A percentile compares a stretch with the other conserved stretches of the same genome.
phyloP scores from a whole-genome alignment of 1,284 basidiomycete genomes.

The Cutaneotrichosporon arboriforme region DNA sequence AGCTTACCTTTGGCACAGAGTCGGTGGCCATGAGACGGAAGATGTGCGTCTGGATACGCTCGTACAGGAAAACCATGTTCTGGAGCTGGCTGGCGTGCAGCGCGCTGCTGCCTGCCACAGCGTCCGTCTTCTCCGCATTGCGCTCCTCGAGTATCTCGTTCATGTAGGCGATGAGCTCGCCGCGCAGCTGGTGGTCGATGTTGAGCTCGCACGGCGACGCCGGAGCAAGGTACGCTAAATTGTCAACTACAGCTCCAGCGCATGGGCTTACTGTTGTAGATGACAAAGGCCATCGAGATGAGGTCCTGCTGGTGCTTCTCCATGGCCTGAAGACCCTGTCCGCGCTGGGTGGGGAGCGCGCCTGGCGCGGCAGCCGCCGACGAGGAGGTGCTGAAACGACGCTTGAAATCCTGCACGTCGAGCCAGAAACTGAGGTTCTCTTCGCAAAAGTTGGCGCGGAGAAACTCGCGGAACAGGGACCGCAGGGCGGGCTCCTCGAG shows the following conservation, averaged over 20 bases:
- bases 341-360: constrained; percentile 50
- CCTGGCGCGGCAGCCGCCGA: constrained; percentile 67
- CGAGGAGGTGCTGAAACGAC: constrained; percentile 89
- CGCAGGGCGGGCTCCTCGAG: constrained; percentile 88
- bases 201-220: constrained; percentile 94
- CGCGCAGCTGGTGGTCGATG: constrained; percentile 92
- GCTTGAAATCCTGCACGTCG: constrained; percentile 94
- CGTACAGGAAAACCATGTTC: constrained; percentile 87
- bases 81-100: constrained; percentile 86
- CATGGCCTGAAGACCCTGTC: constrained; percentile 74
- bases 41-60: constrained; percentile 92
- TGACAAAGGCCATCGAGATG: constrained; percentile 88
- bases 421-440: constrained; percentile 97
- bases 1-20: constrained; percentile 79
- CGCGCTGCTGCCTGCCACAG: constrained; percentile 61
- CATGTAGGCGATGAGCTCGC: constrained; percentile 88
- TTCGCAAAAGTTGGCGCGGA: constrained; percentile 92
- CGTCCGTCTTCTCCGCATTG: constrained; percentile 57
- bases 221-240: constrained; percentile 82
- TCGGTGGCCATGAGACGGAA: constrained; percentile 97
- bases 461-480: constrained; percentile 86
- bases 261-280: constrained; percentile 54
- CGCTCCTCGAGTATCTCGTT: constrained; percentile 74
- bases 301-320: constrained; percentile 93
- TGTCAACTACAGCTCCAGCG: too few species aligned